Percentiles rank a stretch among this genome's conserved stretches.
phyloP scores from a whole-genome alignment of 192 early-diverging fungal species.

The Chytriomyces hyalinus region DNA sequence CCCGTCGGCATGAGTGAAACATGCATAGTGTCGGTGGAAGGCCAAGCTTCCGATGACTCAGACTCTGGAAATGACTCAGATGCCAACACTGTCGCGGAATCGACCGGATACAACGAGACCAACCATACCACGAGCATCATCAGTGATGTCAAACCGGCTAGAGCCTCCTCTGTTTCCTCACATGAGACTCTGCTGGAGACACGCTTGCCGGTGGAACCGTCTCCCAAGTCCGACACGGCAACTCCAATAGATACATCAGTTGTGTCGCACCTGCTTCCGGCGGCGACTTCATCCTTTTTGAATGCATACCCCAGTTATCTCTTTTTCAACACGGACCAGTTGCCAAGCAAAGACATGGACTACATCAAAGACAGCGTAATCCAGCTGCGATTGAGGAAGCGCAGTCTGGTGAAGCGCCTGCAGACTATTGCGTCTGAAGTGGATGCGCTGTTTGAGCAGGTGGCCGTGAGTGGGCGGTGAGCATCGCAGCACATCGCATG shows the following conservation, averaged over 20 bases:
- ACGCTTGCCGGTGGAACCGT: neutral
- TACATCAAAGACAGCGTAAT: constrained; percentile 1
- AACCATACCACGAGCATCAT: neutral
- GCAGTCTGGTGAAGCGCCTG: constrained; percentile 7
- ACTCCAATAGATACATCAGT: neutral
- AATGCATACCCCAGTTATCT: constrained; percentile 23
- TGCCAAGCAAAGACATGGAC: neutral
- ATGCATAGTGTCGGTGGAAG: too few species aligned
- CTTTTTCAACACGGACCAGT: constrained; percentile 27
- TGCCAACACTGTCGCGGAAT: neutral
- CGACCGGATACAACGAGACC: neutral
- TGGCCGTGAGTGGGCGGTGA: neutral
- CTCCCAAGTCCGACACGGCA: neutral
- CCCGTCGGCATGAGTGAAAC: neutral
- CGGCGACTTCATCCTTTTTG: constrained; percentile 8
- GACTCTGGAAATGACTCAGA: neutral
- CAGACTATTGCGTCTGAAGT: constrained; percentile 19
- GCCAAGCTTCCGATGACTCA: neutral
- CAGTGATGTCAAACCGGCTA: neutral
- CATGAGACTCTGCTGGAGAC: neutral
- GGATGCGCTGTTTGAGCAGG: constrained; percentile 14
- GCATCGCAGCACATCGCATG: neutral
- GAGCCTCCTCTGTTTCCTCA: neutral
- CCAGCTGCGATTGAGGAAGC: constrained; percentile 16
- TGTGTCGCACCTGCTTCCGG: neutral